Evolutionary conservation across 2,329 filamentous ascomycete species (phyloP), one percentile per base, ranked within the genome.

Genomic region (Arthrobotrys iridis): DNA sequence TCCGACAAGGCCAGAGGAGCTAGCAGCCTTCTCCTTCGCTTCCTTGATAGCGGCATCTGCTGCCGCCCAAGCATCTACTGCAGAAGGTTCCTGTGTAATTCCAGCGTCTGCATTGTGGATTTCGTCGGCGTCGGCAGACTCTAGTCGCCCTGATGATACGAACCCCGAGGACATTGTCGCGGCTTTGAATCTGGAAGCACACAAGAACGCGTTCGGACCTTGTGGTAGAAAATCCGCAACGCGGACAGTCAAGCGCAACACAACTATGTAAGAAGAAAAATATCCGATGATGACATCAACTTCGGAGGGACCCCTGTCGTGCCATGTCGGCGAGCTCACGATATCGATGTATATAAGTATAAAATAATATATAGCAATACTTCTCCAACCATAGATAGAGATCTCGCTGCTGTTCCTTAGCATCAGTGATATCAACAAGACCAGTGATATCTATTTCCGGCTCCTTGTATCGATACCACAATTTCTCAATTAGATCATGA

Each of bases 11-110:
- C 63, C 57, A 8, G 68, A 55, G n/a, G 57, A 24, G n/a, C 8
- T 86, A 28, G 86, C 85, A 72, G 88, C 86, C 70, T 83, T 83
- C 77, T 82, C 83, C 40, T 88, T 85, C 77, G 88, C 86, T 8
- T 85, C 86, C 15, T 90, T 89, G 15, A 93, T 70, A 8, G 75
- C 74, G 8, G 72, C 77, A 57, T 78, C 77, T 5, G 79, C 79
- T 15, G 76, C 77, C 7, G 73, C 66, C 78, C 78, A 79, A 15
- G 77, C 66, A 45, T 79, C 78, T 15, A 64, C 48, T 15, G 28
- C 62, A 24, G 55, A 52, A 10, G 57, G 37, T 28, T 68, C 70
- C 4, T 58, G 11, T 41, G 28, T 4, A 50, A 46, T 30, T 52
- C 46, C 15, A n/a, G 45, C 4, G 30, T 41, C 22, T 15, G 20